These are phyloP conservation scores for Apiospora phragmitis DNA, from an alignment of 2,329 filamentous ascomycete genomes.

Conservation along the genomic window DNA sequence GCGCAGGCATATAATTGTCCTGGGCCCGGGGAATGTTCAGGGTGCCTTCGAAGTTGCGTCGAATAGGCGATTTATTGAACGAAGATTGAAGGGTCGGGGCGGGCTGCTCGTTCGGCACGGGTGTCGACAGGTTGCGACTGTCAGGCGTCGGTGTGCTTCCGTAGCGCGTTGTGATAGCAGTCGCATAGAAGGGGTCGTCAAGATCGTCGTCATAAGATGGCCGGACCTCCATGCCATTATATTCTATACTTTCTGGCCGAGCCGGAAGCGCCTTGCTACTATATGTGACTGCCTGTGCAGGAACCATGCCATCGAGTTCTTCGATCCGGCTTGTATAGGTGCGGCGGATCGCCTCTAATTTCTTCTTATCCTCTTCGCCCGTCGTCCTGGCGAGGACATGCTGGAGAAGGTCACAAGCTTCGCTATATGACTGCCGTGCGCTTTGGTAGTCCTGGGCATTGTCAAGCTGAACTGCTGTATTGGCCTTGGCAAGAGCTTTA, in stretches of 20 bases:
- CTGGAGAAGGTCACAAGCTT: constrained; percentile 85
- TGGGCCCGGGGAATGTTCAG: constrained; percentile 49
- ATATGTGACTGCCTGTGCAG: constrained; percentile 43
- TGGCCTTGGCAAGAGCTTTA: constrained; percentile 92
- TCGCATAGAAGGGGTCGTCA: constrained; percentile 48
- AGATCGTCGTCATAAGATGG: constrained; percentile 41
- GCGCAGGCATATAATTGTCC: constrained; percentile 67
- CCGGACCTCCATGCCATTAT: constrained; percentile 37
- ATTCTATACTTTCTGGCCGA: constrained; percentile 64
- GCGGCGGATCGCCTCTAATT: constrained; percentile 87
- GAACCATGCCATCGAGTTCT: constrained; percentile 75
- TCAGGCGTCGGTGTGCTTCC: constrained; percentile 4
- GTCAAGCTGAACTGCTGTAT: constrained; percentile 91
- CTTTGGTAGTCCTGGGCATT: constrained; percentile 95
- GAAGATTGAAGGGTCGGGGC: constrained; percentile 47
- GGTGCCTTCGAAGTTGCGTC: constrained; percentile 35
- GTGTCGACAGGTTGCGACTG: constrained; percentile 4
- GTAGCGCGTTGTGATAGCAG: constrained; percentile 45
- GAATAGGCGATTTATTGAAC: constrained; percentile 52
- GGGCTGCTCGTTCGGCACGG: background rate
- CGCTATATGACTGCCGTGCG: constrained; percentile 84
- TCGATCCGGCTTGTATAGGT: constrained; percentile 90
- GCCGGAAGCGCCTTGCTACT: constrained; percentile 77
- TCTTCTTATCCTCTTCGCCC: constrained; percentile 83
- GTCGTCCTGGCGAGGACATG: constrained; percentile 85